Conservation (phyloP, 495 filamentous ascomycete genomes). For the Arthonia radiata region DNA sequence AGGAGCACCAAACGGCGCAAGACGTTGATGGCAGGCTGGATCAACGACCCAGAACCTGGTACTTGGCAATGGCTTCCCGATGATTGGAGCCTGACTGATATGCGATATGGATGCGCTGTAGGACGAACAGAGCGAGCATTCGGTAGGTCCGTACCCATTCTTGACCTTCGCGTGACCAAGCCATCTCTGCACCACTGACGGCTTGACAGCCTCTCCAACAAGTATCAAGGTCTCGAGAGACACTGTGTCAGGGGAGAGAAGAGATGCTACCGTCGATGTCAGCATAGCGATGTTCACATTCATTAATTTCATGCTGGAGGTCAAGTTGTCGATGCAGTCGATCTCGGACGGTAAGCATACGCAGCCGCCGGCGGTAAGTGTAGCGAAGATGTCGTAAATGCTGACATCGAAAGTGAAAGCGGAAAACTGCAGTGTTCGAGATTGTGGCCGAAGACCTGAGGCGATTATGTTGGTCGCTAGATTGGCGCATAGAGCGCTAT, state of each 20-base stretch:
- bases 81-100: too few species aligned
- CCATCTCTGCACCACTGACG: too few species aligned
- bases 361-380: slow-evolving; percentile 5
- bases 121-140: slow-evolving; percentile 6
- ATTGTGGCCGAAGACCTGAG: slow-evolving; percentile 6
- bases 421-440: slow-evolving; percentile 15
- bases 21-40: slow-evolving; percentile 13
- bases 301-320: too few species aligned
- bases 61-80: too few species aligned
- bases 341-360: slow-evolving; percentile 7
- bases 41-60: slow-evolving; percentile 17
- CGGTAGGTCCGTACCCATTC: slow-evolving; percentile 17
- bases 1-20: slow-evolving; percentile 15
- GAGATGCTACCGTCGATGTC: too few species aligned
- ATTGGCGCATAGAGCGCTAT: too few species aligned
- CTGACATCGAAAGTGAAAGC: slow-evolving; percentile 18
- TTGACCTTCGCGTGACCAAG: slow-evolving; percentile 4
- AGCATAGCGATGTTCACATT: too few species aligned
- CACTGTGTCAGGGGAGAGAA: too few species aligned
- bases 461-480: too few species aligned
- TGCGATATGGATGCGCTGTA: slow-evolving; percentile 6
- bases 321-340: too few species aligned
- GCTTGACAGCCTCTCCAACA: too few species aligned
- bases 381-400: slow-evolving; percentile 15
- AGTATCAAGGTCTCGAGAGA: too few species aligned